These are phyloP conservation scores for Vitis hybrid DNA, from an alignment of 177 flowering plant species.

Conservation along the genomic window DNA sequence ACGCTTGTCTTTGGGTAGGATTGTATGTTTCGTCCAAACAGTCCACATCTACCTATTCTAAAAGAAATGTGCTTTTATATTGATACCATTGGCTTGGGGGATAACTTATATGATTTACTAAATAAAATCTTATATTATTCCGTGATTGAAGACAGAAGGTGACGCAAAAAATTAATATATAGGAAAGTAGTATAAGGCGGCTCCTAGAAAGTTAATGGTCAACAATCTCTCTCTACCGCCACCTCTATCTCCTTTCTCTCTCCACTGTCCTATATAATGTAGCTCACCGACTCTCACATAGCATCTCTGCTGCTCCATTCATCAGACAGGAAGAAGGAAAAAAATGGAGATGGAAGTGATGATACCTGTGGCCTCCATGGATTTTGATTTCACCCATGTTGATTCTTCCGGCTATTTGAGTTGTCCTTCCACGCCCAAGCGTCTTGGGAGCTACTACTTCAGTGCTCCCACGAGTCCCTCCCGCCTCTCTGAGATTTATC, in stretches of 20 bases:
- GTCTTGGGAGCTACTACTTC: slow-evolving; percentile 33
- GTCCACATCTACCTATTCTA: too few species aligned
- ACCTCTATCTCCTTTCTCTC: not conserved
- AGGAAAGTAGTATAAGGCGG: slow-evolving; percentile 18
- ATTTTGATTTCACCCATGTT: slow-evolving; percentile 38
- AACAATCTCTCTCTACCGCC: not conserved
- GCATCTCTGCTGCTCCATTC: not conserved
- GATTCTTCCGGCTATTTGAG: slow-evolving; percentile 34
- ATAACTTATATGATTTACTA: not conserved
- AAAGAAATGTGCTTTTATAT: too few species aligned
- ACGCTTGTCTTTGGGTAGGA: too few species aligned
- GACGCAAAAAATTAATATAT: not conserved
- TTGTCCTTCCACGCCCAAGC: slow-evolving; percentile 48
- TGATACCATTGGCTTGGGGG: too few species aligned
- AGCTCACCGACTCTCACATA: not conserved
- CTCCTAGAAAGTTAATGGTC: slow-evolving; percentile 2
- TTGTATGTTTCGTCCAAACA: too few species aligned
- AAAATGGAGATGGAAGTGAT: slow-evolving; percentile 6
- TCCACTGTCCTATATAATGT: not conserved
- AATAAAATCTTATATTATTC: not conserved
- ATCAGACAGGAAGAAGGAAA: too few species aligned
- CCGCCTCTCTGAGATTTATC: slow-evolving; percentile 30
- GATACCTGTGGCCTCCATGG: slow-evolving; percentile 11
- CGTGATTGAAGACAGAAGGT: not conserved
- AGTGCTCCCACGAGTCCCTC: slow-evolving; percentile 62